phyloP scores from a whole-genome alignment of 176 grass and related monocot species.

The Paspalum notatum region DNA sequence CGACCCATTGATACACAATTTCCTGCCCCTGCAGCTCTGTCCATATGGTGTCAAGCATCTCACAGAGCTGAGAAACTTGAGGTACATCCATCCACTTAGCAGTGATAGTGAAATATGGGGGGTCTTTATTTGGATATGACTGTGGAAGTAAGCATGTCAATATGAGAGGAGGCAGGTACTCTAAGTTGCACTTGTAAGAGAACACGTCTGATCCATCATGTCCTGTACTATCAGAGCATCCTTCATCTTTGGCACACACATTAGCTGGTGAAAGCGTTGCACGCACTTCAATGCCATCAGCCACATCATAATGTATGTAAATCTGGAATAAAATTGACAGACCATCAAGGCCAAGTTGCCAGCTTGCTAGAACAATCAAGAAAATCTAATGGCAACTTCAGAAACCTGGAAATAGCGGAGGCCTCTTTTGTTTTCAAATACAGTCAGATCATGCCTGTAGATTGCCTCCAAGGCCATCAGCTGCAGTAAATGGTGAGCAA shows the following conservation, averaged over 20 bases:
- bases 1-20: slow-evolving; percentile 61
- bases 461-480: slow-evolving; percentile 59
- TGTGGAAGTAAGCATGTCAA: slow-evolving; percentile 57
- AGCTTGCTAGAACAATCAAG: neutral
- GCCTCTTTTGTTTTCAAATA: slow-evolving; percentile 40
- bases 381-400: neutral
- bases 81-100: slow-evolving; percentile 56
- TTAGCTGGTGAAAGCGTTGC: slow-evolving; percentile 25
- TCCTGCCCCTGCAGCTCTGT: slow-evolving; percentile 56
- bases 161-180: slow-evolving; percentile 54
- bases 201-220: slow-evolving; percentile 36
- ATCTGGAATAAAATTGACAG: slow-evolving; percentile 9
- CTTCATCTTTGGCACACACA: neutral
- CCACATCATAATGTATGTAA: slow-evolving; percentile 17
- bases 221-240: neutral
- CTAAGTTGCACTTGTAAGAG: slow-evolving; percentile 46
- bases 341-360: neutral
- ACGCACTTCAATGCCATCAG: slow-evolving; percentile 6
- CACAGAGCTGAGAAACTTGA: slow-evolving; percentile 53
- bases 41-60: slow-evolving; percentile 63
- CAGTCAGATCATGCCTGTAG: slow-evolving; percentile 47
- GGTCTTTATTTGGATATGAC: slow-evolving; percentile 50
- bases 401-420: slow-evolving; percentile 53
- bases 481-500: slow-evolving; percentile 31
- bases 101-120: slow-evolving; percentile 54